Percentiles rank a stretch among this genome's conserved stretches.
Evolutionary conservation across 2,329 filamentous ascomycete species (phyloP).

Genomic region (Diaporthe ilicicola): DNA sequence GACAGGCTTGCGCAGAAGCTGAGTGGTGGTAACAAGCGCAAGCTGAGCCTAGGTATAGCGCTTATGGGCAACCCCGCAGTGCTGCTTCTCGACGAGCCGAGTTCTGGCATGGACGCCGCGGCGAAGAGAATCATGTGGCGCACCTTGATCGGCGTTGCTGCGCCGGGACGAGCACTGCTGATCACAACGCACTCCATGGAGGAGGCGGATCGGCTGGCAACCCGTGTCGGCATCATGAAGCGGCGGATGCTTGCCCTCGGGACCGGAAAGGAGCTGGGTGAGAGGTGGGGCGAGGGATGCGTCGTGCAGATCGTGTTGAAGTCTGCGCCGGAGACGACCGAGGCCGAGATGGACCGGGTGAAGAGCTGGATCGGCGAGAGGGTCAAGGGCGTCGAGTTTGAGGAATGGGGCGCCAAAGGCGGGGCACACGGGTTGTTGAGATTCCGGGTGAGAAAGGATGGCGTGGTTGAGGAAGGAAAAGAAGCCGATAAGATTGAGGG

Average conservation of each 20-base stretch:
- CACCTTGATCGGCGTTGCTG: slow-evolving; percentile 69
- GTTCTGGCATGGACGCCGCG: slow-evolving; percentile 87
- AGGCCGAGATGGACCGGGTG: slow-evolving; percentile 73
- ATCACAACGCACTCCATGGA: slow-evolving; percentile 96
- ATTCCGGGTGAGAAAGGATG: slow-evolving; percentile 28
- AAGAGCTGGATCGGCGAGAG: slow-evolving; percentile 69
- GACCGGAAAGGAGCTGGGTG: slow-evolving; percentile 75
- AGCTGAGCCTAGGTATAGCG: slow-evolving; percentile 87
- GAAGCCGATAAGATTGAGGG: not conserved
- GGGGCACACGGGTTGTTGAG: slow-evolving; percentile 29
- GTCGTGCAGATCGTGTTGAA: slow-evolving; percentile 83
- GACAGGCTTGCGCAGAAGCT: slow-evolving; percentile 80
- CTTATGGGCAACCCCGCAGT: slow-evolving; percentile 92
- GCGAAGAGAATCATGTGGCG: slow-evolving; percentile 95
- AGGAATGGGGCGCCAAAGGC: slow-evolving; percentile 43
- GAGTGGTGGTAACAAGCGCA: slow-evolving; percentile 93
- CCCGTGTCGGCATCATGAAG: slow-evolving; percentile 85
- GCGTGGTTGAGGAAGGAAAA: slow-evolving; percentile 34
- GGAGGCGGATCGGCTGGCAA: slow-evolving; percentile 88
- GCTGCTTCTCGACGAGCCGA: slow-evolving; percentile 88
- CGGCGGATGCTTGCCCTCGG: slow-evolving; percentile 86
- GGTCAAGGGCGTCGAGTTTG: slow-evolving; percentile 73
- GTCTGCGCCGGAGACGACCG: slow-evolving; percentile 76
- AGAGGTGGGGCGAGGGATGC: slow-evolving; percentile 79
- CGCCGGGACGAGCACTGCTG: slow-evolving; percentile 80